Conservation (phyloP, 768 basidiomycete species). For the Sarcomyxa edulis region DNA sequence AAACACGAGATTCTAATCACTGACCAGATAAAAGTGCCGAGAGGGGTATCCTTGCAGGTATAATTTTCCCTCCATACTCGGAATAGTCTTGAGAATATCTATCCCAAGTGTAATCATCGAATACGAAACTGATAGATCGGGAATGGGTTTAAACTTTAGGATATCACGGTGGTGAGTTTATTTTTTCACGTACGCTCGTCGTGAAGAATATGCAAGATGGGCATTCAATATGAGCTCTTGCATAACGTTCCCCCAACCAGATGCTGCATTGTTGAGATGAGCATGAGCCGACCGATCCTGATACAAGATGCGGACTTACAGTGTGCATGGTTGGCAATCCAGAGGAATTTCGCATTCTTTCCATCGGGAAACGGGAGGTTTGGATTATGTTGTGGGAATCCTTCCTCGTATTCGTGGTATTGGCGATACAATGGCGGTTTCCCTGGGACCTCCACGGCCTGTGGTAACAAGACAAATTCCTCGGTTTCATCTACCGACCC, state of each 20-base stretch:
- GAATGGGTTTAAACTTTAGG: background rate
- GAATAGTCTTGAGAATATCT: constrained; percentile 34
- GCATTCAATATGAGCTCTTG: constrained; percentile 53
- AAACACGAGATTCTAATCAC: constrained; percentile 5
- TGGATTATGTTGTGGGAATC: background rate
- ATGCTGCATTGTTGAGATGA: constrained; percentile 20
- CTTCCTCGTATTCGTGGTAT: background rate
- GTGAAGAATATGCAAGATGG: constrained; percentile 39
- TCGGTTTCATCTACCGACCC: too few species aligned
- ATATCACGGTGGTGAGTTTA: too few species aligned
- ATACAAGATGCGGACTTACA: background rate
- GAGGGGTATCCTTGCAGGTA: constrained; percentile 51
- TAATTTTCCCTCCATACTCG: constrained; percentile 41
- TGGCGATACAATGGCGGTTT: background rate
- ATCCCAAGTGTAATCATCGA: constrained; percentile 56
- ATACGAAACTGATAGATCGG: constrained; percentile 38
- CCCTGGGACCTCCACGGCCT: too few species aligned
- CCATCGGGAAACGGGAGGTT: background rate
- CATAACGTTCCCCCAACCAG: constrained; percentile 60
- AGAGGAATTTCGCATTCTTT: background rate
- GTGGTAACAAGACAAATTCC: too few species aligned
- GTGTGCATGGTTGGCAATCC: background rate
- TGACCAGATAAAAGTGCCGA: constrained; percentile 47
- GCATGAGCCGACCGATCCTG: background rate
- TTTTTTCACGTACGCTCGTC: constrained; percentile 48